Conservation (phyloP, 164 flowering plant genomes). For the Macadamia tetraphylla region DNA sequence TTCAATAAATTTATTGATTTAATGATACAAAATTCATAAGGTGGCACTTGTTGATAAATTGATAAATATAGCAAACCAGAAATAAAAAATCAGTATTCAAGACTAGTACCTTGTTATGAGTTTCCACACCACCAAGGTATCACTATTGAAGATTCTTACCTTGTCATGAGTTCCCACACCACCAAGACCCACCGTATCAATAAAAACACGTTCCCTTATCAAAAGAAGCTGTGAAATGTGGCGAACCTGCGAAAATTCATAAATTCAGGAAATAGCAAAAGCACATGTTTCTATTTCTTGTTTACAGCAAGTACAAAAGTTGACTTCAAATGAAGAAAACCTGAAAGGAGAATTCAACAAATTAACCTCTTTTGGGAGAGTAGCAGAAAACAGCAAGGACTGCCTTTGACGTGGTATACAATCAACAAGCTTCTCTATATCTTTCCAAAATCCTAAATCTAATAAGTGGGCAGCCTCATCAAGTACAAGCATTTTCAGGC, state of each 20-base stretch:
- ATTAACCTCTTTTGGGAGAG: constrained; percentile 86
- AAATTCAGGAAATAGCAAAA: constrained; percentile 6
- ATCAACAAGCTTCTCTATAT: constrained; percentile 85
- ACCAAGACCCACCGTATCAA: constrained; percentile 73
- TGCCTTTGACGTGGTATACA: constrained; percentile 92
- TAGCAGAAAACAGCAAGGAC: constrained; percentile 83
- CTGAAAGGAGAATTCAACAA: not conserved
- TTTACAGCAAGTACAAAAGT: not conserved
- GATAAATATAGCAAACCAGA: not conserved
- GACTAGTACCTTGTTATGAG: too few species aligned
- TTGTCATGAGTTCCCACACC: constrained; percentile 57
- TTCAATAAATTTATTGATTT: not conserved
- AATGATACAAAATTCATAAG: not conserved
- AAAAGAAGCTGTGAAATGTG: constrained; percentile 88
- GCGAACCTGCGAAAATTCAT: constrained; percentile 56
- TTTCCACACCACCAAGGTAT: not conserved
- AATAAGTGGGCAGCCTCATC: constrained; percentile 95
- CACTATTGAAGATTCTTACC: constrained; percentile 34
- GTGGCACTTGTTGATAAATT: not conserved
- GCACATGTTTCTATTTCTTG: not conserved
- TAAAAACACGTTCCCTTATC: constrained; percentile 66
- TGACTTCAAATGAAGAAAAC: not conserved
- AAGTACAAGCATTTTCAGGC: constrained; percentile 73
- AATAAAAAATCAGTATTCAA: not conserved
- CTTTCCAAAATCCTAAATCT: constrained; percentile 91